These are phyloP conservation scores for Colletotrichum plurivorum DNA, from an alignment of 2,329 filamentous ascomycete species.

Conservation along the genomic window DNA sequence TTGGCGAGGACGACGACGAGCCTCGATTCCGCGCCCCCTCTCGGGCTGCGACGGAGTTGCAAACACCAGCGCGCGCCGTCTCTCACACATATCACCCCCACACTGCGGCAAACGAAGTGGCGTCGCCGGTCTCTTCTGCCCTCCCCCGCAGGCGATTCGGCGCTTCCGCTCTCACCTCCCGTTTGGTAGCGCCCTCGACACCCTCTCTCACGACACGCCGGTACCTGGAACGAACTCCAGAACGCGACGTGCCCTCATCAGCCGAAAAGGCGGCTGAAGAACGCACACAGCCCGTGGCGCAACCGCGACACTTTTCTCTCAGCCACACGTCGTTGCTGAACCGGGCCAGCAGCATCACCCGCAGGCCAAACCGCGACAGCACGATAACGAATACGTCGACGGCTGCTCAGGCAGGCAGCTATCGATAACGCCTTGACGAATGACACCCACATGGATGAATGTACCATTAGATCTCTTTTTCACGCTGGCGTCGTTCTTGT, in stretches of 20 bases:
- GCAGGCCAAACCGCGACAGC: slow-evolving; percentile 60
- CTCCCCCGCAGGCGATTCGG: slow-evolving; percentile 69
- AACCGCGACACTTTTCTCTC: slow-evolving; percentile 58
- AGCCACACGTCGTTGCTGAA: slow-evolving; percentile 58
- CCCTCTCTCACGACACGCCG: slow-evolving; percentile 59
- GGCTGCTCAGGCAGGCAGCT: slow-evolving; percentile 57
- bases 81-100: slow-evolving; percentile 55
- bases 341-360: slow-evolving; percentile 62
- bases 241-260: slow-evolving; percentile 55
- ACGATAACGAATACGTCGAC: slow-evolving; percentile 56
- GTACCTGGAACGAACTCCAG: slow-evolving; percentile 63
- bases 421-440: slow-evolving; percentile 58
- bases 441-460: slow-evolving; percentile 44
- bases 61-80: slow-evolving; percentile 47
- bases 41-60: slow-evolving; percentile 70
- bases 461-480: slow-evolving; percentile 43
- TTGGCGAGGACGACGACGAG: slow-evolving; percentile 63
- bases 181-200: slow-evolving; percentile 57
- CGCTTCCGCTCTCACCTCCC: slow-evolving; percentile 62
- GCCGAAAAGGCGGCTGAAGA: slow-evolving; percentile 57
- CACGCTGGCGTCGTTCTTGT: slow-evolving; percentile 39
- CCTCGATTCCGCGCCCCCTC: slow-evolving; percentile 69
- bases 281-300: slow-evolving; percentile 48
- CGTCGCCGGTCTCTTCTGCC: slow-evolving; percentile 57
- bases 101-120: slow-evolving; percentile 35